phyloP scores from a whole-genome alignment of 2,329 filamentous ascomycete genomes.

The Colletotrichum liriopes region DNA sequence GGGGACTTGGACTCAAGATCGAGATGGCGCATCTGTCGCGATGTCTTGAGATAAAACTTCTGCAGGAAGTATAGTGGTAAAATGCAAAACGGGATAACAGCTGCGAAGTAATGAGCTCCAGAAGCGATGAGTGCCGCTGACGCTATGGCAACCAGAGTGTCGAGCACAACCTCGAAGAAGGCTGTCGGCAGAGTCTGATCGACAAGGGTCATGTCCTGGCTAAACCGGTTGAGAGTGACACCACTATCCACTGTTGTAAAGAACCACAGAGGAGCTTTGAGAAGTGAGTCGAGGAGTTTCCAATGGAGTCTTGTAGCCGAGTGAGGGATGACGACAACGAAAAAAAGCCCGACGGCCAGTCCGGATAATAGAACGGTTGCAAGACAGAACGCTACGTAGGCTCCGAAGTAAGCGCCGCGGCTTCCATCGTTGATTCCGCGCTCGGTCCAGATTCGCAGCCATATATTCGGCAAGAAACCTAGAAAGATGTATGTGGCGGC shows the following conservation, averaged over 20 bases:
- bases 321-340: slow-evolving; percentile 28
- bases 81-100: slow-evolving; percentile 48
- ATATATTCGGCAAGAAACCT: slow-evolving; percentile 33
- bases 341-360: slow-evolving; percentile 21
- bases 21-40: slow-evolving; percentile 58
- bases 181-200: slow-evolving; percentile 46
- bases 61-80: slow-evolving; percentile 50
- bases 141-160: slow-evolving; percentile 20
- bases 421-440: slow-evolving; percentile 10
- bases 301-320: slow-evolving; percentile 21
- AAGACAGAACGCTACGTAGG: slow-evolving; percentile 15
- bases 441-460: slow-evolving; percentile 37
- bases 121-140: slow-evolving; percentile 41
- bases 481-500: slow-evolving; percentile 21
- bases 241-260: slow-evolving; percentile 46
- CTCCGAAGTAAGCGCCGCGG: slow-evolving; percentile 24
- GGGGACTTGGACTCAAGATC: slow-evolving; percentile 60
- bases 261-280: slow-evolving; percentile 42
- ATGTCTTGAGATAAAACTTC: slow-evolving; percentile 59
- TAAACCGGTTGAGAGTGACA: slow-evolving; percentile 47
- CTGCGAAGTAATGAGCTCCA: slow-evolving; percentile 49
- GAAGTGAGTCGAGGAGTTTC: slow-evolving; percentile 19
- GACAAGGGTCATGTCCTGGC: slow-evolving; percentile 47
- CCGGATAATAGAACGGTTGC: slow-evolving; percentile 11
- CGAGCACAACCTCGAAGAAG: slow-evolving; percentile 48